A percentile compares a stretch with the other conserved stretches of the same genome.
These are phyloP conservation scores for Friedmanniomyces simplex DNA, from an alignment of 495 filamentous ascomycete species.

Conservation along the genomic window DNA sequence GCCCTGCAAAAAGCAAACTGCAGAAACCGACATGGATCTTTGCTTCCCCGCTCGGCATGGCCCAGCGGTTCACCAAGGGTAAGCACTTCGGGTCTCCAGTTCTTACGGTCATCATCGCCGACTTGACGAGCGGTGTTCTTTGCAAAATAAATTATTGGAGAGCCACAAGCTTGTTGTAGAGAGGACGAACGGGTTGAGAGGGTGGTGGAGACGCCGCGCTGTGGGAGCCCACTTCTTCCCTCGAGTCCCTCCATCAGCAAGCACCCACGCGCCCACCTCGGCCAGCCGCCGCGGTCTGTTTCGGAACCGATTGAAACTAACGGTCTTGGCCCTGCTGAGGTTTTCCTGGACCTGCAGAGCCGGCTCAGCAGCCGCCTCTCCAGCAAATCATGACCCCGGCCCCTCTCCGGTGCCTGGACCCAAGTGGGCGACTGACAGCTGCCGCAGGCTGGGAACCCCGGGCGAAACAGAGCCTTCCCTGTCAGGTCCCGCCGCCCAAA, in stretches of 20 bases:
- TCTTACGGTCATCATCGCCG: too few species aligned
- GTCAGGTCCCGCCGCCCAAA: neutral
- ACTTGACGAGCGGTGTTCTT: too few species aligned
- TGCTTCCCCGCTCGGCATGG: too few species aligned
- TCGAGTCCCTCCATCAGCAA: neutral
- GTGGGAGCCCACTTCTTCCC: neutral
- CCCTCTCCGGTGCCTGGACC: conserved; percentile 3
- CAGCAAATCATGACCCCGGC: conserved; percentile 6
- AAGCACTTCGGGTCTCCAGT: too few species aligned
- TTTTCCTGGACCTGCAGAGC: conserved; percentile 5
- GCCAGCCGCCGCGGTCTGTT: neutral
- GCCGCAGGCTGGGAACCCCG: neutral
- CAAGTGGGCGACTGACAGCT: conserved; percentile 1
- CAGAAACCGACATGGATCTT: too few species aligned
- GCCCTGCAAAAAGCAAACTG: too few species aligned
- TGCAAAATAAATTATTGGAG: too few species aligned
- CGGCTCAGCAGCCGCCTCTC: conserved; percentile 6
- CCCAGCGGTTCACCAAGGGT: too few species aligned
- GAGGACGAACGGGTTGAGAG: neutral
- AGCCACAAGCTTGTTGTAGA: neutral
- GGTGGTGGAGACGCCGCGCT: neutral
- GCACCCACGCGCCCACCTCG: neutral
- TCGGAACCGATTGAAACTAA: too few species aligned
- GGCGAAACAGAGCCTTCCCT: conserved; percentile 2
- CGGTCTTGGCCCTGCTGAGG: too few species aligned